Conservation (phyloP, 2,329 filamentous ascomycete genomes). For the Cordyceps javanica region DNA sequence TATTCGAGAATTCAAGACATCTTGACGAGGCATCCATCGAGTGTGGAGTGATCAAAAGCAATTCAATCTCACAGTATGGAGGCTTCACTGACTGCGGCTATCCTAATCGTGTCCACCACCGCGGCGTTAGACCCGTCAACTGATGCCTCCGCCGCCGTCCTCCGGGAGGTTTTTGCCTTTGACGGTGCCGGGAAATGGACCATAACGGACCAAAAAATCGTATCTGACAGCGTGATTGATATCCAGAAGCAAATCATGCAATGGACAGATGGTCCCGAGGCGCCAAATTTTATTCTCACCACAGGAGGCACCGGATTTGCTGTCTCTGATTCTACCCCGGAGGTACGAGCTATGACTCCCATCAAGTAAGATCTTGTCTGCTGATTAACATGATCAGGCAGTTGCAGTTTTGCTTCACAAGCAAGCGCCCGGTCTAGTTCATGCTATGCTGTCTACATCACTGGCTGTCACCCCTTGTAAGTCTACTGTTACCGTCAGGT, state of each 20-base stretch:
- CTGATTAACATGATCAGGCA: constrained; percentile 45
- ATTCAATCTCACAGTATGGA: constrained; percentile 13
- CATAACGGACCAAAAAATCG: constrained; percentile 63
- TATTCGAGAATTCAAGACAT: not conserved
- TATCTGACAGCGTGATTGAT: constrained; percentile 65
- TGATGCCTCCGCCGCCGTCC: constrained; percentile 63
- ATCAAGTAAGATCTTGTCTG: not conserved
- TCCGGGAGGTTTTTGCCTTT: constrained; percentile 62
- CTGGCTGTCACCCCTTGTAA: constrained; percentile 82
- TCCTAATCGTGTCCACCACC: constrained; percentile 88
- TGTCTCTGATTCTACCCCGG: constrained; percentile 76
- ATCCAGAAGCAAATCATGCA: constrained; percentile 68
- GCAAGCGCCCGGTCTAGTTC: constrained; percentile 84
- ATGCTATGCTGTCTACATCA: constrained; percentile 86
- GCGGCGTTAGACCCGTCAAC: constrained; percentile 72
- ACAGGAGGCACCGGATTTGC: constrained; percentile 95
- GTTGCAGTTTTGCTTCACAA: constrained; percentile 74
- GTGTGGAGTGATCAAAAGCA: not conserved
- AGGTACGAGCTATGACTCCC: constrained; percentile 45
- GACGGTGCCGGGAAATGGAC: constrained; percentile 68
- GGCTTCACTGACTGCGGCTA: constrained; percentile 58
- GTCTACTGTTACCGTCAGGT: no score
- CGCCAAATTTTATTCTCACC: constrained; percentile 72
- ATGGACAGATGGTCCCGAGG: constrained; percentile 64
- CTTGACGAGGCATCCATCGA: not conserved